A percentile compares a stretch with the other conserved stretches of the same genome.
Evolutionary conservation across 2,329 filamentous ascomycete species (phyloP).

Genomic region (Fusarium abutilonis): DNA sequence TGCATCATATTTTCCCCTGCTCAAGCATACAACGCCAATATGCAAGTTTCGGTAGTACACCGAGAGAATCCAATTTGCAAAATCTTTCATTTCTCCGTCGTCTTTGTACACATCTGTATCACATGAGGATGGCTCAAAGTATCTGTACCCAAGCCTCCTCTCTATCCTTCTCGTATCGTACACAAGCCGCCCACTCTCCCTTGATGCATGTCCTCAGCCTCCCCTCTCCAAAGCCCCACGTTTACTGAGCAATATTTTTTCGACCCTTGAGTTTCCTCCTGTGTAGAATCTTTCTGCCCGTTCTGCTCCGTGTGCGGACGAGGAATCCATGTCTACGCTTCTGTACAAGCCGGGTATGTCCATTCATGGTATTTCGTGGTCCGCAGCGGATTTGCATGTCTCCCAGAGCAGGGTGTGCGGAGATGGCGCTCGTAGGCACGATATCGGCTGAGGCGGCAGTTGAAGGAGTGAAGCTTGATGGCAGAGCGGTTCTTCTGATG

Average conservation of each 20-base stretch:
- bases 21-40: conserved; percentile 10
- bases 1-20: conserved; percentile 4
- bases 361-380: conserved; percentile 67
- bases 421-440: conserved; percentile 58
- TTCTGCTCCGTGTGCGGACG: conserved; percentile 59
- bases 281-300: conserved; percentile 63
- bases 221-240: not conserved
- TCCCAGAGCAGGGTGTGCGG: conserved; percentile 62
- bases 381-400: conserved; percentile 66
- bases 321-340: conserved; percentile 69
- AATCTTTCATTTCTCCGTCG: conserved; percentile 21
- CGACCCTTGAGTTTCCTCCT: conserved; percentile 65
- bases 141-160: conserved; percentile 16
- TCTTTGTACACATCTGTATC: conserved; percentile 41
- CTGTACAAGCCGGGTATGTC: conserved; percentile 64
- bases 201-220: conserved; percentile 10
- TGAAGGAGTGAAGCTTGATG: conserved; percentile 47
- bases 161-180: conserved; percentile 39
- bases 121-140: conserved; percentile 18
- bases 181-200: conserved; percentile 23
- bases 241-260: conserved; percentile 48
- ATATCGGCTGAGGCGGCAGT: conserved; percentile 53
- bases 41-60: conserved; percentile 15
- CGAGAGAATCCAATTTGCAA: conserved; percentile 15
- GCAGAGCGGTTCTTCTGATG: conserved; percentile 47